Conservation (phyloP, 2,329 filamentous ascomycete genomes). For the Zarea fungicola region DNA sequence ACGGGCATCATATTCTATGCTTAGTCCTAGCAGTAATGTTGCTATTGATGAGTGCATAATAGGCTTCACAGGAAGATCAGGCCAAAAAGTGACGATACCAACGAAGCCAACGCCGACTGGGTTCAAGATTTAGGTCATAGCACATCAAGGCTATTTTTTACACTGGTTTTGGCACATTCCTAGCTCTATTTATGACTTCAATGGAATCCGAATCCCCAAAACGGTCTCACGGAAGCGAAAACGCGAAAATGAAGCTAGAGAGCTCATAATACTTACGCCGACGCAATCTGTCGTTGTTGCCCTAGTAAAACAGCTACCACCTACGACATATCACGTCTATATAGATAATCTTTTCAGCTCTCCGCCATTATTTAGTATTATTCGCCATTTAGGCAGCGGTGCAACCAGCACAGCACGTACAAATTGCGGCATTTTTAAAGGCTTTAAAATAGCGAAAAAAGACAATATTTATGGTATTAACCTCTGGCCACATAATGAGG, state of each 20-base stretch:
- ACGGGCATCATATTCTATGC: background rate
- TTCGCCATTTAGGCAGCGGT: slow-evolving; percentile 3
- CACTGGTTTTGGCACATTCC: slow-evolving; percentile 13
- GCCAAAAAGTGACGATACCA: slow-evolving; percentile 2
- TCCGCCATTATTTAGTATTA: slow-evolving; percentile 6
- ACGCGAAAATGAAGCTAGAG: background rate
- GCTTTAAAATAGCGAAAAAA: slow-evolving; percentile 4
- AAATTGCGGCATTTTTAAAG: slow-evolving; percentile 12
- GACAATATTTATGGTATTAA: slow-evolving; percentile 1
- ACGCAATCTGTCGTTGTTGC: background rate
- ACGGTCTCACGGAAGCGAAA: background rate
- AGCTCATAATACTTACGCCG: background rate
- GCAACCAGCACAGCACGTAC: slow-evolving; percentile 8
- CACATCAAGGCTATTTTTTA: slow-evolving; percentile 13
- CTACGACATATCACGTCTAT: slow-evolving; percentile 14
- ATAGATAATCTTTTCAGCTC: slow-evolving; percentile 15
- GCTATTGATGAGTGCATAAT: slow-evolving; percentile 12
- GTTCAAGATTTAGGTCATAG: slow-evolving; percentile 16
- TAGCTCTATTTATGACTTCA: background rate
- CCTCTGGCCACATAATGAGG: background rate
- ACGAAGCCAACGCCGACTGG: slow-evolving; percentile 9
- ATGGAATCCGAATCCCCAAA: background rate
- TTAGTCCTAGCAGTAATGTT: slow-evolving; percentile 1
- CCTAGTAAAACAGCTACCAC: slow-evolving; percentile 1
- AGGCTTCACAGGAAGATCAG: background rate